Evolutionary conservation across 345 rosid species (phyloP).

Genomic region (Lenwebbia sp.): DNA sequence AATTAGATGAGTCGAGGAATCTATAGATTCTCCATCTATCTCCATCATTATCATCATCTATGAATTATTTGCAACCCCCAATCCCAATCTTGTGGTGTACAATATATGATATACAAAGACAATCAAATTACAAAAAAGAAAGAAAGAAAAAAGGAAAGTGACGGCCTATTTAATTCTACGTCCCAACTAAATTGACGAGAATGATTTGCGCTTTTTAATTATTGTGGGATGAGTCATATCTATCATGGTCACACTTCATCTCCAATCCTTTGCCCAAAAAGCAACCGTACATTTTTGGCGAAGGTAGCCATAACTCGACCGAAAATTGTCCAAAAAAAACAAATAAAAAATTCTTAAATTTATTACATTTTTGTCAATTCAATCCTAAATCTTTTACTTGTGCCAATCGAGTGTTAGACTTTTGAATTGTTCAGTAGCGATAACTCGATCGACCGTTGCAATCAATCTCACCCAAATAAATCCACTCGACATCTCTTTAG

Average conservation of each 20-base stretch:
- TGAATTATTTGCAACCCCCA: neutral
- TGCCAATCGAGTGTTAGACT: no score
- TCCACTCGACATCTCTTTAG: neutral
- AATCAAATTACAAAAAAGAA: neutral
- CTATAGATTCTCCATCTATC: no score
- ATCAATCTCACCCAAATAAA: neutral
- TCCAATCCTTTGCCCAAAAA: neutral
- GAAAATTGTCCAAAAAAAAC: no score
- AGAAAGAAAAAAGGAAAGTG: neutral
- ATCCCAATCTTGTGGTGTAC: neutral
- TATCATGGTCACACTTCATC: no score
- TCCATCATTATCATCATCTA: neutral
- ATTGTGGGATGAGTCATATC: no score
- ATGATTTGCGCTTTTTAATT: neutral
- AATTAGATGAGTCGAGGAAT: no score
- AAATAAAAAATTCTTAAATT: no score
- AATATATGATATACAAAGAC: neutral
- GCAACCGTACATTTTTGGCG: neutral
- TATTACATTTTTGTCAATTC: no score
- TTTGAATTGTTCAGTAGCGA: no score
- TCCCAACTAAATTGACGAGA: neutral
- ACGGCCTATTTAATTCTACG: neutral
- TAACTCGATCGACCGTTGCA: neutral
- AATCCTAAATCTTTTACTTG: no score
- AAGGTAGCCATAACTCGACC: no score